A percentile compares a stretch with the other conserved stretches of the same genome.
These are phyloP conservation scores for Flueggea neowawraea DNA, from an alignment of 441 rosid species.

Conservation along the genomic window DNA sequence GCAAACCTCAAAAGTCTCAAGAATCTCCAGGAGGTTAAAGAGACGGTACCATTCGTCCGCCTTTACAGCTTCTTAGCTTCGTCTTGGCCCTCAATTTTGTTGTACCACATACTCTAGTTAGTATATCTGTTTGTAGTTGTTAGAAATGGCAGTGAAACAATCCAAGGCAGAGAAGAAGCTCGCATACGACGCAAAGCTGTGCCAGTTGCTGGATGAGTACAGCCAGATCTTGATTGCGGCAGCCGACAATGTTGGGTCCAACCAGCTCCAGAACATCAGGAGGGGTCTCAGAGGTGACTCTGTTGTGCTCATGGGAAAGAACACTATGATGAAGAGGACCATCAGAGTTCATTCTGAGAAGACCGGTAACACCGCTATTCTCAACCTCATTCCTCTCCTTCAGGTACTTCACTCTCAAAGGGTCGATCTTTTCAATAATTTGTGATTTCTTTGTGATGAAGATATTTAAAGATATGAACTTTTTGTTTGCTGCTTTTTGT, in stretches of 20 bases:
- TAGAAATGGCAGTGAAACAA: slow-evolving; percentile 46
- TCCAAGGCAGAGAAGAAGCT: slow-evolving; percentile 88
- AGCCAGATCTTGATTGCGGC: slow-evolving; percentile 76
- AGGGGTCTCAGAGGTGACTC: slow-evolving; percentile 86
- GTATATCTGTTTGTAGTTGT: neutral
- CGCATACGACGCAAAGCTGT: slow-evolving; percentile 77
- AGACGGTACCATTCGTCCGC: slow-evolving; percentile 75
- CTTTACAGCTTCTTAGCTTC: slow-evolving; percentile 60
- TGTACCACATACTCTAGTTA: neutral
- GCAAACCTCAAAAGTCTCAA: too few relatives aligned
- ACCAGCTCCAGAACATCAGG: slow-evolving; percentile 87
- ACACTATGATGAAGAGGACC: slow-evolving; percentile 97
- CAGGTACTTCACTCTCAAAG: slow-evolving; percentile 35
- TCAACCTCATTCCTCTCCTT: slow-evolving; percentile 76
- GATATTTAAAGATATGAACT: neutral
- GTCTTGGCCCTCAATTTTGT: slow-evolving; percentile 79
- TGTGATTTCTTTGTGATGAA: neutral
- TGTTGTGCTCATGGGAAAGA: slow-evolving; percentile 88
- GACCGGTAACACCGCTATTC: slow-evolving; percentile 55
- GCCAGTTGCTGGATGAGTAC: slow-evolving; percentile 72
- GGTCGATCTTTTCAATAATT: neutral
- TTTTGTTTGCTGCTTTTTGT: neutral
- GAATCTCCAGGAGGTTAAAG: slow-evolving; percentile 63
- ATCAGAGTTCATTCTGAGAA: slow-evolving; percentile 76
- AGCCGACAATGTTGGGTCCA: slow-evolving; percentile 97